Percentiles rank a stretch among this genome's conserved stretches.
Conservation (phyloP, 805 yeast species). For the Hanseniaspora taiwanica region DNA sequence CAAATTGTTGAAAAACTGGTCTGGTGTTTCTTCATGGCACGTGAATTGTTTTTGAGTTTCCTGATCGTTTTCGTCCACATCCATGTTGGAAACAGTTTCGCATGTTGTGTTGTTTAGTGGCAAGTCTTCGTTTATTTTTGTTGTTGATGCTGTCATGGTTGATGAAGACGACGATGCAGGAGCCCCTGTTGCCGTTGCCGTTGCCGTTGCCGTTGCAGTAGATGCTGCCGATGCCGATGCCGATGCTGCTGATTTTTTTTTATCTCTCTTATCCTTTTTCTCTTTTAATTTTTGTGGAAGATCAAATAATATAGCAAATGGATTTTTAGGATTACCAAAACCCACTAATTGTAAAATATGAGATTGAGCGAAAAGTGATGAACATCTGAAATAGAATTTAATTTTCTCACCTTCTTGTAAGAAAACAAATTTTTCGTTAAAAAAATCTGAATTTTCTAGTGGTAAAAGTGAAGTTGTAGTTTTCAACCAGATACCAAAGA, state of each 20-base stretch:
- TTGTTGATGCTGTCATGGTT: constrained; percentile 6
- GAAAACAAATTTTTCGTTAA: constrained; percentile 32
- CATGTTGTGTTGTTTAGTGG: constrained; percentile 6
- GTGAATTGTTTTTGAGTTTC: too few species aligned
- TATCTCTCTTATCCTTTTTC: constrained; percentile 58
- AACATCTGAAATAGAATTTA: constrained; percentile 66
- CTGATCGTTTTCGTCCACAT: too few species aligned
- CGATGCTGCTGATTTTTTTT: constrained; percentile 26
- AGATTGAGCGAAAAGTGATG: constrained; percentile 62
- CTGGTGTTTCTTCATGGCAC: too few species aligned
- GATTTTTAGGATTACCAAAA: constrained; percentile 62
- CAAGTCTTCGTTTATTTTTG: background rate
- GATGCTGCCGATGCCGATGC: too few species aligned
- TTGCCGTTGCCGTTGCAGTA: constrained; percentile 3
- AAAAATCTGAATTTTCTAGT: constrained; percentile 48
- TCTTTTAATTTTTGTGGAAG: constrained; percentile 61
- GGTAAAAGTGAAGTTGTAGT: constrained; percentile 22
- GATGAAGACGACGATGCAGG: too few species aligned
- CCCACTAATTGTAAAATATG: constrained; percentile 66
- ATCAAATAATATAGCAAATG: constrained; percentile 62
- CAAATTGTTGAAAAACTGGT: constrained; percentile 16
- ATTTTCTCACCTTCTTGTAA: constrained; percentile 25
- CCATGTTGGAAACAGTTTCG: background rate
- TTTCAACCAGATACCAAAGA: constrained; percentile 33
- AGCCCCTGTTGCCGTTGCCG: constrained; percentile 3